Percentiles rank a stretch among this genome's conserved stretches.
phyloP scores from a whole-genome alignment of 2,329 filamentous ascomycete species.

The Neofusicoccum ribis region DNA sequence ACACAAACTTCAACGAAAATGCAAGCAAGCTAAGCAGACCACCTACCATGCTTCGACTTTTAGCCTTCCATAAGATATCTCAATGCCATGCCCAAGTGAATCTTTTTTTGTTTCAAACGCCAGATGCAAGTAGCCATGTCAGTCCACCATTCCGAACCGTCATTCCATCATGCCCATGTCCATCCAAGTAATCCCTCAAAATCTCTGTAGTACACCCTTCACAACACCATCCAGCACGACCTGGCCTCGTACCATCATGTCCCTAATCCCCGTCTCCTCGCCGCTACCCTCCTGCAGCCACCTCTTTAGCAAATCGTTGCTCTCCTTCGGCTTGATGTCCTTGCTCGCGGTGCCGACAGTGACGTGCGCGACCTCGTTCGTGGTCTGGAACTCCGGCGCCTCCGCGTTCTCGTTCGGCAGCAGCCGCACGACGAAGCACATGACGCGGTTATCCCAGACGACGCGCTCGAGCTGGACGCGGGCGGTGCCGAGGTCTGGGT shows the following conservation, averaged over 20 bases:
- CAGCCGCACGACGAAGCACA: conserved; percentile 80
- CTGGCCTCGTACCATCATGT: conserved; percentile 55
- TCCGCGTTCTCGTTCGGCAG: conserved; percentile 26
- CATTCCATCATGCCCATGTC: neutral
- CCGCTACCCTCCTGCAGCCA: conserved; percentile 68
- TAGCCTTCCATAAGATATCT: too few relatives aligned
- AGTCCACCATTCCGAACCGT: neutral
- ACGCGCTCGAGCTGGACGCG: conserved; percentile 65
- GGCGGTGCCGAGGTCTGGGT: conserved; percentile 63
- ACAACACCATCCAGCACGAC: conserved; percentile 59
- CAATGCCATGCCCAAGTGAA: too few relatives aligned
- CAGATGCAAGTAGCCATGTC: neutral
- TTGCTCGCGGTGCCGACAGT: conserved; percentile 80
- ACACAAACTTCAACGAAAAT: too few relatives aligned
- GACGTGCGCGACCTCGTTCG: conserved; percentile 80
- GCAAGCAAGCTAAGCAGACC: too few relatives aligned
- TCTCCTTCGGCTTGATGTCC: conserved; percentile 86
- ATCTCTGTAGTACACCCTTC: conserved; percentile 40
- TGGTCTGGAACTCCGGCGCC: conserved; percentile 56
- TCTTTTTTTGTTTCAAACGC: too few relatives aligned
- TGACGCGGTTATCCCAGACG: conserved; percentile 82
- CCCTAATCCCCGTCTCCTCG: conserved; percentile 54
- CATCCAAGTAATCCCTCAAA: neutral
- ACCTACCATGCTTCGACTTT: too few relatives aligned
- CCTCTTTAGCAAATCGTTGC: conserved; percentile 75